Evolutionary conservation across 2,329 filamentous ascomycete genomes (phyloP), one percentile per base, ranked within the genome.

Genomic region (Xylariales sp.): DNA sequence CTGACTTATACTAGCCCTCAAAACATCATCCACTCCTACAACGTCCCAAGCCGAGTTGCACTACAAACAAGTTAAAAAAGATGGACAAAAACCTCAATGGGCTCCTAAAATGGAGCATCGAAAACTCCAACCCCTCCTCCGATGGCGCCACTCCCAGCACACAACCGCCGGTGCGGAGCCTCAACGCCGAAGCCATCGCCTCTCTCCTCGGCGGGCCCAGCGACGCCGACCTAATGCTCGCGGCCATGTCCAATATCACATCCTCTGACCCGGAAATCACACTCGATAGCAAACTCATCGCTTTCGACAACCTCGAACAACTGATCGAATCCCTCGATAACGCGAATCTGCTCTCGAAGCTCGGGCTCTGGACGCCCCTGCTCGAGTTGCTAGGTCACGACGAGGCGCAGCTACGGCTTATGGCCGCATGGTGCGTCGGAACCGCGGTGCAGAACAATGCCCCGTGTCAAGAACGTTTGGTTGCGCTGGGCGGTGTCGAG

Each of bases 401-500:
- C 9, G 84, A 93, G 57, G 60, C 73, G 5, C 86, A 93, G 48
- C 70, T 95, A 56, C 74, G 90, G 49, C 80, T 74, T 54, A 89
- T 88, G 78, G 90, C 91, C 3, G 89, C 89, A n/a, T 95, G 88
- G 87, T 96, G 89, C 68, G 71, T 93, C 44, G 88, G 88, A 38
- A 96, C 90, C 5, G 91, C 93, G 8, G 93, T 98, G 45, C 90
- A 97, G 73, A 98, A 98, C 69, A 97, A 98, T 64, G 75, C 78
- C 52, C 84, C 84, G 60, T 82, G 80, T 38, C 93, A 98, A 68
- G 87, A 93, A 67, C 79, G 78, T 38, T 62, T 80, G 41, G 51
- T 78, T 19, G 73, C 71, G 25, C 64, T 74, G 48, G 86, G 85
- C 22, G 88, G 83, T 3, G 70, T 96, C 21, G 77, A 83, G 27